These are phyloP conservation scores for Malassezia dermatis DNA, from an alignment of 1,284 basidiomycete species.

Conservation along the genomic window DNA sequence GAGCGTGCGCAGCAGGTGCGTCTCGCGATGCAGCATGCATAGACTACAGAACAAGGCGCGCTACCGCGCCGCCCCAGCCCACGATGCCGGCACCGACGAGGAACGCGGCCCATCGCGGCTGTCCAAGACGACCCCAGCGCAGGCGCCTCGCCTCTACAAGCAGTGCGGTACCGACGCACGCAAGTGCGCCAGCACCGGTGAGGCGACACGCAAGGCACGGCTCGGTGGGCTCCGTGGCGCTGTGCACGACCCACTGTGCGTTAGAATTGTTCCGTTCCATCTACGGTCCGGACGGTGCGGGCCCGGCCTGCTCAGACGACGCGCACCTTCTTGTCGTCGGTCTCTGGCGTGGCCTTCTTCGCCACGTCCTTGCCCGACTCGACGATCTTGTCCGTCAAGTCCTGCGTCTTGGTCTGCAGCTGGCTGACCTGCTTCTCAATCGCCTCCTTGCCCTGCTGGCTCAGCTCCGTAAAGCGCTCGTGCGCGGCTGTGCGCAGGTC, in stretches of 20 bases:
- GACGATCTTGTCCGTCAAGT: constrained; percentile 8
- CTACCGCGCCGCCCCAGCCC: constrained; percentile 22
- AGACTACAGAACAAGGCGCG: constrained; percentile 19
- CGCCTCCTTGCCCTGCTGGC: constrained; percentile 7
- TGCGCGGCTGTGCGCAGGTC: constrained; percentile 7
- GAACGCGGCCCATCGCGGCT: constrained; percentile 25
- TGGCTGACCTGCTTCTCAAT: constrained; percentile 8
- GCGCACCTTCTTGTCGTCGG: constrained; percentile 35
- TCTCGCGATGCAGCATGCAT: not conserved
- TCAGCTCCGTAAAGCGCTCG: constrained; percentile 14
- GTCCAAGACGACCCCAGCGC: constrained; percentile 20
- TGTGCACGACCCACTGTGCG: constrained; percentile 18
- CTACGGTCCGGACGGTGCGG: not conserved
- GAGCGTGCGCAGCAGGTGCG: constrained; percentile 11
- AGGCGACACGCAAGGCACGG: constrained; percentile 36
- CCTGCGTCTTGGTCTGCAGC: constrained; percentile 8
- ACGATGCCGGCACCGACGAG: constrained; percentile 24
- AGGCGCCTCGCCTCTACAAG: constrained; percentile 35
- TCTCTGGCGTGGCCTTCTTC: not conserved
- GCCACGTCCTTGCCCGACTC: constrained; percentile 8
- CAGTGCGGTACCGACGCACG: constrained; percentile 28
- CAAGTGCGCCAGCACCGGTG: constrained; percentile 37
- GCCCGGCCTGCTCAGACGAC: constrained; percentile 22
- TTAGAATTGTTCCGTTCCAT: constrained; percentile 7
- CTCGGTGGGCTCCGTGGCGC: constrained; percentile 18